Base-by-base conservation (phyloP, 108 stramenopile genomes). In the Fistulifera pelliculosa region DNA sequence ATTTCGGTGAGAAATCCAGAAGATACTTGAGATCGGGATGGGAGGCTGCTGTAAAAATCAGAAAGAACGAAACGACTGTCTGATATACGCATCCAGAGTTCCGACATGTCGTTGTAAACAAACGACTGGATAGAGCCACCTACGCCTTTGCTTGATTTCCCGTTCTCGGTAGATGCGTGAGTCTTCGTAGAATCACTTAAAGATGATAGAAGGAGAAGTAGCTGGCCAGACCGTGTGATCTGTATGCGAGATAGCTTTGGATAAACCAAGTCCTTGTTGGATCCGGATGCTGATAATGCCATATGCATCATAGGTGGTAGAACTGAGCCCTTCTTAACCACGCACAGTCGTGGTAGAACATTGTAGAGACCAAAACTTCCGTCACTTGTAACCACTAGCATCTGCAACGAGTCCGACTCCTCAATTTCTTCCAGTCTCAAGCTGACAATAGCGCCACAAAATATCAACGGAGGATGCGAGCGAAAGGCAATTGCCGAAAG, bases 51-150 rank as follows among this genome's bases (percentile, higher is more conserved):
- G 65, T 85, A 92, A 63, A 83, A 92, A 48, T 92, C 83, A 11
- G 90, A 92, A 18, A 87, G 54, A n/a, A 87, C 61, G 54, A 87
- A 92, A 26, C 79, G 77, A 50, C 79, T 72, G 54, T 92, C 90
- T 16, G 85, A 74, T 43, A 83, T 64, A 27, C 84, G 58, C 75
- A 85, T 77, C 90, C 90, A 92, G 14, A 83, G 53, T 58, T 92
- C 79, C 58, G 82, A 68, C 7, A 49, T 40, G 22, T 41, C 49
- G 56, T 83, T 72, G 63, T 87, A 92, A 23, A 87, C 68, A 58
- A 87, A 92, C 10, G 76, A 85, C 47, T 85, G 84, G 6, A 92
- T 57, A 17, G 73, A 75, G 7, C 83, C 69, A 50, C 80, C 77
- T 21, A 70, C 72, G 48, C 74, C 65, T 10, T 27, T 4, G 27